Conservation (phyloP, 352 stramenopile genomes). For the Phytopythium litorale region DNA sequence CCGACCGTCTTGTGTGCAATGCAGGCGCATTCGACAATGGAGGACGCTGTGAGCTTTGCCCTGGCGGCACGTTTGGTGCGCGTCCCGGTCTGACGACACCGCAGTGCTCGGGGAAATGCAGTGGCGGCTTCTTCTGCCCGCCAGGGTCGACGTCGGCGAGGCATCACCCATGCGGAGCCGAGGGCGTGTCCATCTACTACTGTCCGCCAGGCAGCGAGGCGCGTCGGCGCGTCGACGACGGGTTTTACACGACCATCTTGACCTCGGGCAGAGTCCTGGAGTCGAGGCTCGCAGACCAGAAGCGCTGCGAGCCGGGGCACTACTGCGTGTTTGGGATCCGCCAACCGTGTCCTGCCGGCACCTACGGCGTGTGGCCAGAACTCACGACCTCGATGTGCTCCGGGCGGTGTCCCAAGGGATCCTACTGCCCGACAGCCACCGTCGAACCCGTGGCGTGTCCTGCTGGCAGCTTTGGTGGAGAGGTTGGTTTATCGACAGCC, state of each 20-base stretch:
- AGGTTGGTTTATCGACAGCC: conserved; percentile 25
- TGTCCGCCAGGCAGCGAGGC: conserved; percentile 45
- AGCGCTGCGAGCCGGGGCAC: conserved; percentile 54
- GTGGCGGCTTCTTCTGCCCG: conserved; percentile 51
- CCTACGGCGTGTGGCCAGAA: conserved; percentile 33
- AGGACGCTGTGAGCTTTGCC: conserved; percentile 36
- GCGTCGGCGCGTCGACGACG: conserved; percentile 31
- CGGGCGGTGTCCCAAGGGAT: conserved; percentile 38
- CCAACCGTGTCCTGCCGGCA: conserved; percentile 41
- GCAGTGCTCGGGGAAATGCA: conserved; percentile 46
- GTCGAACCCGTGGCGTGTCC: conserved; percentile 41
- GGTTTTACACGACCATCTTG: conserved; percentile 47
- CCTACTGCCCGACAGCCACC: conserved; percentile 53
- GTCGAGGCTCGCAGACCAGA: conserved; percentile 11
- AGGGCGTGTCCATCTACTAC: conserved; percentile 35
- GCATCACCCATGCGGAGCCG: conserved; percentile 36
- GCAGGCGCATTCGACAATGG: conserved; percentile 33
- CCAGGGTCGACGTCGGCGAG: conserved; percentile 52
- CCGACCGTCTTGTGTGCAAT: conserved; percentile 37
- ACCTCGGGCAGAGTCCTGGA: conserved; percentile 3
- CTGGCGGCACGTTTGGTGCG: conserved; percentile 43
- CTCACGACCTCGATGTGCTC: conserved; percentile 32
- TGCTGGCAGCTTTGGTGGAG: conserved; percentile 36
- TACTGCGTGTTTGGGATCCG: conserved; percentile 62
- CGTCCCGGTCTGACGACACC: conserved; percentile 28